Conservation (phyloP, 2,329 filamentous ascomycete genomes). For the Microsporum canis region DNA sequence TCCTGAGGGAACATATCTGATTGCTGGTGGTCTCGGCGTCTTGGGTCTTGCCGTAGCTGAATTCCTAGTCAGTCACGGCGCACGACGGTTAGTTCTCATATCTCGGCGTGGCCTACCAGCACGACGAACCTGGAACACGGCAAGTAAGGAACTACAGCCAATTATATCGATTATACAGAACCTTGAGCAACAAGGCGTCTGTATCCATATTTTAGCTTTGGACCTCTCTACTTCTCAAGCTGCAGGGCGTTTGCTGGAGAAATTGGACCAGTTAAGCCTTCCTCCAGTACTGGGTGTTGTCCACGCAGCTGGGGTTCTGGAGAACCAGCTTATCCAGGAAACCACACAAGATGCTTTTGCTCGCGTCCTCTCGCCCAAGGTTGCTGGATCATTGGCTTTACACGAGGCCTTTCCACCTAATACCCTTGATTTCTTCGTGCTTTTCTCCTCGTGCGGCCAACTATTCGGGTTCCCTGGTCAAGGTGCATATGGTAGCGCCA, state of each 20-base stretch:
- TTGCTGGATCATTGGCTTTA: background rate
- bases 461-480: background rate
- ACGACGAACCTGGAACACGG: background rate
- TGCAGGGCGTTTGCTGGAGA: background rate
- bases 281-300: background rate
- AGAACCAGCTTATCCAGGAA: background rate
- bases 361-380: background rate
- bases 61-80: conserved; percentile 19
- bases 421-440: background rate
- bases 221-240: background rate
- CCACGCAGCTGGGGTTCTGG: background rate
- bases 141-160: background rate
- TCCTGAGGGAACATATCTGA: conserved; percentile 14
- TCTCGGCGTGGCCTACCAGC: conserved; percentile 27
- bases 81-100: conserved; percentile 21
- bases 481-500: background rate
- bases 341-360: background rate
- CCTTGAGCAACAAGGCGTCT: background rate
- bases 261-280: background rate
- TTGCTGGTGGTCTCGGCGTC: conserved; percentile 16
- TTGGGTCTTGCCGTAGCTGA: conserved; percentile 16
- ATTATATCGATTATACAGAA: background rate
- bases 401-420: background rate
- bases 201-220: background rate
- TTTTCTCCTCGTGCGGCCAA: background rate